Percentiles rank a stretch among this genome's conserved stretches.
Conservation (phyloP, 805 yeast genomes). For the Saturnispora ahearnii region DNA sequence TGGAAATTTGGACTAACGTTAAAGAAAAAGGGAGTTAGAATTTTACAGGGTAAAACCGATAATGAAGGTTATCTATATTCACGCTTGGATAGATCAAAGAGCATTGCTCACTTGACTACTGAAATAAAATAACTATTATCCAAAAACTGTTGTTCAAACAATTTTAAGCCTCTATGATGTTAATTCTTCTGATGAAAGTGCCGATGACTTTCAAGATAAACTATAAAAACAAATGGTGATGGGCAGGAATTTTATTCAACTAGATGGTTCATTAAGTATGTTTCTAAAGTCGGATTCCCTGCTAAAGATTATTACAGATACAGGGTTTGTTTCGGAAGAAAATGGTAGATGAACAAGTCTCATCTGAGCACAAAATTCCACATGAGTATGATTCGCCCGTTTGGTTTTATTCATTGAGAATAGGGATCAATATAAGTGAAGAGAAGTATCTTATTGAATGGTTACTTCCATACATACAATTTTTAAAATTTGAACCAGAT, state of each 20-base stretch:
- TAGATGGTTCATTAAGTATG: conserved; percentile 28
- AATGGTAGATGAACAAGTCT: conserved; percentile 15
- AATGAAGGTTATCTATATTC: conserved; percentile 10
- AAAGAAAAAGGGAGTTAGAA: conserved; percentile 6
- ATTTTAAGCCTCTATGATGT: conserved; percentile 12
- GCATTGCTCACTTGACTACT: conserved; percentile 25
- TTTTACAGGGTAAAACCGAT: conserved; percentile 12
- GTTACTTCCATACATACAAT: conserved; percentile 26
- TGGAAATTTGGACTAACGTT: conserved; percentile 14
- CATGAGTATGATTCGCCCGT: conserved; percentile 30
- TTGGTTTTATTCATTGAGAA: conserved; percentile 28
- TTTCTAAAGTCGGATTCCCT: conserved; percentile 24
- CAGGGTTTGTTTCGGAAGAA: conserved; percentile 25
- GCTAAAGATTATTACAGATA: conserved; percentile 24
- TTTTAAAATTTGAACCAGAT: conserved; percentile 21
- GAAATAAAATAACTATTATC: conserved; percentile 32
- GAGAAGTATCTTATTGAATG: conserved; percentile 17
- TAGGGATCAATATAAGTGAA: conserved; percentile 25
- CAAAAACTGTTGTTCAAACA: conserved; percentile 24
- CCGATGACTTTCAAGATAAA: not conserved
- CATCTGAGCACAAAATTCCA: conserved; percentile 24
- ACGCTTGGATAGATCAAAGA: conserved; percentile 12
- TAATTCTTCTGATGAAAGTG: conserved; percentile 18
- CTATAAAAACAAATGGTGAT: conserved; percentile 22
- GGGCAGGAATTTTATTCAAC: conserved; percentile 32